Evolutionary conservation across 306 rosid species (phyloP), one percentile per base, ranked within the genome.

Genomic region (Cucurbita ficifolia): DNA sequence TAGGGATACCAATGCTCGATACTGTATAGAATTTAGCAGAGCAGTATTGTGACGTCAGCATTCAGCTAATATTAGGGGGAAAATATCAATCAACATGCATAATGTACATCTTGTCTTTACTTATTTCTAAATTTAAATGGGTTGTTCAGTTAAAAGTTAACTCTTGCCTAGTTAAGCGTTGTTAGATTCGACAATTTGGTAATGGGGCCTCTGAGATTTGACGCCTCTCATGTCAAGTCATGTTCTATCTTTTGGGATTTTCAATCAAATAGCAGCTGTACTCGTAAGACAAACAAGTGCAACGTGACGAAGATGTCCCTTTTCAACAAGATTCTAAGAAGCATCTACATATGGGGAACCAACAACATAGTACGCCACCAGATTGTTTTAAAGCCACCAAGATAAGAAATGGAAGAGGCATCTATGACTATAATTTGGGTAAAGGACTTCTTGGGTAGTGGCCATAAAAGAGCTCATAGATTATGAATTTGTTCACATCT

Each of bases 201-300:
- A 48, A 24, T 8, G 76, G 81, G 80, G 73, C 75, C 65, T 71
- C 73, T 56, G 51, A 71, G 61, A 77, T 62, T 59, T 35, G 39
- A 33, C 71, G 40, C 75, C 64, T 79, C 77, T 78, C 67, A 73
- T 56, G 55, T 76, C 81, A 79, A 83, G 53, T 82, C 81, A 43
- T 76, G 79, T 73, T 67, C 33, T 42, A 43, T 77, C 67, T 79
- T 14, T 70, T 54, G 59, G 76, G 72, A 64, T 72, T 75, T 75
- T 73, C 16, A 73, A 61, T 80, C 35, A 81, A 75, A 49, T 71
- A 75, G 58, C 68, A 72, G 61, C 71, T 38, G 77, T 79, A 38
- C 81, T 60, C 46, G 14, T 42, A 60, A 78, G 72, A 62, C 2
- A 76, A 70, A 6, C 77, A 61, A 39, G 80, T 73, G 38, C 14